These are phyloP conservation scores for Begonia masoniana DNA, from an alignment of 306 rosid species.

Conservation along the genomic window DNA sequence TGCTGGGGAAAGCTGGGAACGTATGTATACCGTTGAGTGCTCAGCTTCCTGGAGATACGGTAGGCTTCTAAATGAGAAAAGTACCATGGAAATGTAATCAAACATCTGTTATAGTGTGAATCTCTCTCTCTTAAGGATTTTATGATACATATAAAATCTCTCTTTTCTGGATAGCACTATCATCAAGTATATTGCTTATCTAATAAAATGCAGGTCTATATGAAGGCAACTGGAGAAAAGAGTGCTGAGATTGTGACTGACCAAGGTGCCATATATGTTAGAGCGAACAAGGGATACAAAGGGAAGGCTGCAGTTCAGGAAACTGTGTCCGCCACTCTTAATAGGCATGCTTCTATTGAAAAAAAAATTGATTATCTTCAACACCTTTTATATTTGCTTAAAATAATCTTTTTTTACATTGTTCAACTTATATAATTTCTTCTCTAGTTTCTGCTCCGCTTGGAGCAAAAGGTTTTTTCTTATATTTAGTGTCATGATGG, in stretches of 20 bases:
- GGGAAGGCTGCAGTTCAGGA: constrained; percentile 99
- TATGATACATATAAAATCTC: too few relatives aligned
- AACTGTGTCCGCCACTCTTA: constrained; percentile 94
- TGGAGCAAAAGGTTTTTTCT: too few relatives aligned
- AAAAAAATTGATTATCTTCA: neutral
- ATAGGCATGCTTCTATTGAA: constrained; percentile 40
- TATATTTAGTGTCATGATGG: too few relatives aligned
- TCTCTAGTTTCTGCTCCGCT: too few relatives aligned
- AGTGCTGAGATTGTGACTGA: constrained; percentile 98
- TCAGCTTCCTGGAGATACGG: constrained; percentile 94
- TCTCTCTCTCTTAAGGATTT: too few relatives aligned
- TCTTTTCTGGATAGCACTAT: too few relatives aligned
- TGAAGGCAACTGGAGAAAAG: constrained; percentile 85
- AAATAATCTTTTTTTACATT: too few relatives aligned
- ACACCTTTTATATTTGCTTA: too few relatives aligned
- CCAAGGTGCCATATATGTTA: constrained; percentile 86
- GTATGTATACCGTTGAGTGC: constrained; percentile 88
- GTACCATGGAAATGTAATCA: too few relatives aligned
- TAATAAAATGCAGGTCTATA: constrained; percentile 56
- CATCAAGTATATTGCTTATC: neutral
- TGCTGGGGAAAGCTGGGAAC: constrained; percentile 83
- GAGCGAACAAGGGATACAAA: constrained; percentile 83
- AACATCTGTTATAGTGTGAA: too few relatives aligned
- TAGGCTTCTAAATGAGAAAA: constrained; percentile 9
- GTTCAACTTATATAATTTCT: neutral